Evolutionary conservation across 2,329 filamentous ascomycete genomes (phyloP).

Genomic region (Epichloe festucae): DNA sequence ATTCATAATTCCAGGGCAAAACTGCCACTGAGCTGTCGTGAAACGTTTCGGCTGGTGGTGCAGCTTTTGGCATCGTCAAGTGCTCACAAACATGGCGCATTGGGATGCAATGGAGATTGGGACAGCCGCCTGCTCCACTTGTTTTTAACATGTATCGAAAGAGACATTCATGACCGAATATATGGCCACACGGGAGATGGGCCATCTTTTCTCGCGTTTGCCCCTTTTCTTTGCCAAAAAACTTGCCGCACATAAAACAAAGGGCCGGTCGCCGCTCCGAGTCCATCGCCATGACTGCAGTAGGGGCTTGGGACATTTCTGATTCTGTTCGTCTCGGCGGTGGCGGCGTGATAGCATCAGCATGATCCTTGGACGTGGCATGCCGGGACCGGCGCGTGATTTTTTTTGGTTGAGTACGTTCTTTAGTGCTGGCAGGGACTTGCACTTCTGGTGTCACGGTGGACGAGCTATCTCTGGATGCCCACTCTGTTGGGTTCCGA

Average conservation of each 20-base stretch:
- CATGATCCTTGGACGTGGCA: not conserved
- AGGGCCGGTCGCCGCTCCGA: not conserved
- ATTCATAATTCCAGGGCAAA: conserved; percentile 11
- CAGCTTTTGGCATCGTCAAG: conserved; percentile 1
- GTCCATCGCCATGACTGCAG: not conserved
- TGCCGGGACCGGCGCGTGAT: not conserved
- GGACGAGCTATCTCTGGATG: not conserved
- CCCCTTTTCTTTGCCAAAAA: not conserved
- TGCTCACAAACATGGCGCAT: conserved; percentile 12
- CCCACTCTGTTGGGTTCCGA: not conserved
- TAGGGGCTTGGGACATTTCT: conserved; percentile 1
- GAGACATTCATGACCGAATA: conserved; percentile 13
- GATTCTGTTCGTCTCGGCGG: not conserved
- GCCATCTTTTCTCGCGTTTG: conserved; percentile 7
- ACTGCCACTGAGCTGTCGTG: not conserved
- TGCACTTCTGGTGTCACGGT: not conserved
- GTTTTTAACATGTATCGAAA: conserved; percentile 2
- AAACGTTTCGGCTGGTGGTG: not conserved
- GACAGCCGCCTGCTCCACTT: conserved; percentile 3
- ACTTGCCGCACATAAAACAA: conserved; percentile 7
- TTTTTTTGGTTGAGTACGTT: not conserved
- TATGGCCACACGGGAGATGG: conserved; percentile 16
- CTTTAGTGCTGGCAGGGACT: not conserved
- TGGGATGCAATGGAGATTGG: conserved; percentile 5
- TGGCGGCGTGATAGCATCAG: not conserved